These are phyloP conservation scores for Penicillium sp. DNA, from an alignment of 2,329 filamentous ascomycete species.

Conservation along the genomic window DNA sequence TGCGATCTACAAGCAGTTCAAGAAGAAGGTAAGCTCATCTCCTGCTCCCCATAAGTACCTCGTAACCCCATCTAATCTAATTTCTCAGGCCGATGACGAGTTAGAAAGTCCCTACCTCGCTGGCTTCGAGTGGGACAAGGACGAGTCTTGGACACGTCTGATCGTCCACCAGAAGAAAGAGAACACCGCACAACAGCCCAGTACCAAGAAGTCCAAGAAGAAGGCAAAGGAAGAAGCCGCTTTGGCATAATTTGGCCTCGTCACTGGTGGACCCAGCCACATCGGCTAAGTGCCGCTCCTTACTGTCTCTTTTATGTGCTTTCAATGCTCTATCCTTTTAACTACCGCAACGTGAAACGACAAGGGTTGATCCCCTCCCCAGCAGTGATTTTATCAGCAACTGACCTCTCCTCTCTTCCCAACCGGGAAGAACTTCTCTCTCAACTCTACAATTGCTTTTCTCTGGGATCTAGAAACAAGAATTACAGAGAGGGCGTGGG, in stretches of 20 bases:
- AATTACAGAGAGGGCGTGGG: slow-evolving; percentile 23
- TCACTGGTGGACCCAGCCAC: not conserved
- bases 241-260: slow-evolving; percentile 23
- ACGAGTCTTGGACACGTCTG: slow-evolving; percentile 84
- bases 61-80: not conserved
- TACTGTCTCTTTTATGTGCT: slow-evolving; percentile 13
- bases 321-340: not conserved
- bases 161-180: slow-evolving; percentile 81
- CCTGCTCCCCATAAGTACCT: not conserved
- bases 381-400: slow-evolving; percentile 6
- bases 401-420: not conserved
- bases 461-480: slow-evolving; percentile 28
- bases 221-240: slow-evolving; percentile 33
- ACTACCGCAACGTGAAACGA: slow-evolving; percentile 5
- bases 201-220: slow-evolving; percentile 59
- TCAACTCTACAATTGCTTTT: slow-evolving; percentile 16
- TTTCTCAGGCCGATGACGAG: slow-evolving; percentile 77
- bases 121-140: slow-evolving; percentile 95
- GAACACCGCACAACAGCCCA: slow-evolving; percentile 50
- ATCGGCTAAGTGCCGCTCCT: not conserved
- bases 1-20: slow-evolving; percentile 93
- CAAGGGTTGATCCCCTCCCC: slow-evolving; percentile 16
- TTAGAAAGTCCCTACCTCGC: slow-evolving; percentile 81
- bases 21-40: slow-evolving; percentile 76
- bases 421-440: not conserved